These are phyloP conservation scores for Colletotrichum lentis DNA, from an alignment of 2,329 filamentous ascomycete genomes.

Conservation along the genomic window DNA sequence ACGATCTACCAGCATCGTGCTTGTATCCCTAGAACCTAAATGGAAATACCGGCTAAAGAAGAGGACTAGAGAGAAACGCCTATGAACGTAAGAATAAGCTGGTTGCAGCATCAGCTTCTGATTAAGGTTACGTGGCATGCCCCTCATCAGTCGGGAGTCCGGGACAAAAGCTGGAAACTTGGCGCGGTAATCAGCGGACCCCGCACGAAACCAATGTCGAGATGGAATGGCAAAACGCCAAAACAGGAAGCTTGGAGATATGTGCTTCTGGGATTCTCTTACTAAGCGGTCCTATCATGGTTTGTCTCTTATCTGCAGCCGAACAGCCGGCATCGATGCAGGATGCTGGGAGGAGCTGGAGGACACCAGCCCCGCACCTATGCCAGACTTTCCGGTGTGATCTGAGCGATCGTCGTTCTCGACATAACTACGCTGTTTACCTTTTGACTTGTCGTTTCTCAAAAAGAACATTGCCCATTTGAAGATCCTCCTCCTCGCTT, in stretches of 20 bases:
- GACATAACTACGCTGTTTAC: not conserved
- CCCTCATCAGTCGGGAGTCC: no score
- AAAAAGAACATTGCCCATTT: not conserved
- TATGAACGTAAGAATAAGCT: no score
- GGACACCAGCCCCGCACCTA: conserved; percentile 24
- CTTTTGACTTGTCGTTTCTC: not conserved
- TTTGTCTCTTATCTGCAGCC: conserved; percentile 26
- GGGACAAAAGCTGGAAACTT: no score
- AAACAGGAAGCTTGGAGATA: conserved; percentile 28
- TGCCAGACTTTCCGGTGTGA: conserved; percentile 10
- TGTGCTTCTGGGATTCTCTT: conserved; percentile 4
- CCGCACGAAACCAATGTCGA: conserved; percentile 15
- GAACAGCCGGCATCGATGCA: not conserved
- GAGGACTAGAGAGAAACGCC: no score
- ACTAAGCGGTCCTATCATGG: conserved; percentile 31
- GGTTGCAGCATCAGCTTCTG: no score
- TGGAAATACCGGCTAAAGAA: no score
- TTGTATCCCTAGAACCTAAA: no score
- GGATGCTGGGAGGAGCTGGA: not conserved
- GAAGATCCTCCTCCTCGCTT: not conserved
- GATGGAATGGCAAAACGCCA: conserved; percentile 12
- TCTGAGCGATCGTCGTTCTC: not conserved
- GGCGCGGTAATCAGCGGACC: not conserved
- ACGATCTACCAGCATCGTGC: no score
- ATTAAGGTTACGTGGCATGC: no score